A percentile compares a stretch with the other conserved stretches of the same genome.
Conservation (phyloP, 2,329 filamentous ascomycete genomes). For the Aspergillus pseudoglaucus region DNA sequence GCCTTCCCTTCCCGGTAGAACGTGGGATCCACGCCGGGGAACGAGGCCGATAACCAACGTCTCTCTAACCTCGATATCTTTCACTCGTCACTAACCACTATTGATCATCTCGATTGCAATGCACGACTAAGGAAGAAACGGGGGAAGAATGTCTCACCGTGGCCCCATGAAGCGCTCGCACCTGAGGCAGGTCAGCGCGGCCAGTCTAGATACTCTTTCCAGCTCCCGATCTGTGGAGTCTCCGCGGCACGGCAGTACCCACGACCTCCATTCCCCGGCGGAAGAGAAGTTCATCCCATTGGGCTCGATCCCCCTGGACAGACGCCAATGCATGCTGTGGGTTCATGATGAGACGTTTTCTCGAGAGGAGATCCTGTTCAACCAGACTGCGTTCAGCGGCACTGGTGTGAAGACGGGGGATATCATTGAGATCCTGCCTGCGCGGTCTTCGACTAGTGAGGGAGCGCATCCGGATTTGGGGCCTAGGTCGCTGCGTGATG, state of each 20-base stretch:
- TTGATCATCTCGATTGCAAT: slow-evolving; percentile 11
- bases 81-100: background rate
- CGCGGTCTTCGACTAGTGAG: slow-evolving; percentile 40
- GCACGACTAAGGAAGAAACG: slow-evolving; percentile 7
- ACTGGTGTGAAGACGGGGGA: slow-evolving; percentile 58
- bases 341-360: slow-evolving; percentile 68
- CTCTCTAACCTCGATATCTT: background rate
- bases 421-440: slow-evolving; percentile 65
- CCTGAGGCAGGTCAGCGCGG: slow-evolving; percentile 36
- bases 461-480: slow-evolving; percentile 24
- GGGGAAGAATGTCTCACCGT: slow-evolving; percentile 30
- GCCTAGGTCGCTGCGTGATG: slow-evolving; percentile 20
- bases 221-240: slow-evolving; percentile 17
- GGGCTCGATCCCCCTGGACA: slow-evolving; percentile 22
- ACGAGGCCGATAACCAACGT: background rate
- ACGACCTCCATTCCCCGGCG: slow-evolving; percentile 17
- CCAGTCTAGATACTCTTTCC: slow-evolving; percentile 31
- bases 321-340: slow-evolving; percentile 45
- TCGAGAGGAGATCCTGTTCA: slow-evolving; percentile 72
- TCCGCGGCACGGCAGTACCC: slow-evolving; percentile 17
- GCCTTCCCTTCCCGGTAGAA: background rate
- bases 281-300: slow-evolving; percentile 21
- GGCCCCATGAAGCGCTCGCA: slow-evolving; percentile 35
- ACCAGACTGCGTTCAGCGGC: slow-evolving; percentile 62
- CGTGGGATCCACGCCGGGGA: background rate